Conservation (phyloP, 192 early-diverging fungal species). For the Linnemannia elongata region DNA sequence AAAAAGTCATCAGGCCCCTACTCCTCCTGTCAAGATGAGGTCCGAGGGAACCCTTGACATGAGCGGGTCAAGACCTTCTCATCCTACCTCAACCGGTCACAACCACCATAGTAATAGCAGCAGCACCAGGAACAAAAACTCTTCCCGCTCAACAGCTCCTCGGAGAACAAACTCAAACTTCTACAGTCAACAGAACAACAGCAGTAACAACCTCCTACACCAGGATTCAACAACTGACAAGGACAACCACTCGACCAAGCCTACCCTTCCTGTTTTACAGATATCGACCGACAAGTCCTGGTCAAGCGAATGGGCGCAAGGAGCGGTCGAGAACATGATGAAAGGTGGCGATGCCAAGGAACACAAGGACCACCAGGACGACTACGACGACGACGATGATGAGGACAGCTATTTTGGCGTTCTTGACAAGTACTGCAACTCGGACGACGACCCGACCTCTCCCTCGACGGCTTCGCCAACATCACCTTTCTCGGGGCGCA, state of each 20-base stretch:
- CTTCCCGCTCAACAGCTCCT: neutral
- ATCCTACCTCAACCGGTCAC: neutral
- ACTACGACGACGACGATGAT: neutral
- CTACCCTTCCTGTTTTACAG: neutral
- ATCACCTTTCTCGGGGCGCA: constrained; percentile 30
- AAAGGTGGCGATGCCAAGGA: neutral
- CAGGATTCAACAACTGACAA: neutral
- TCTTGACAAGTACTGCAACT: constrained; percentile 44
- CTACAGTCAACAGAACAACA: constrained; percentile 2
- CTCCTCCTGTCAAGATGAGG: constrained; percentile 1
- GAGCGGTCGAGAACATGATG: neutral
- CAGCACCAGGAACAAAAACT: neutral
- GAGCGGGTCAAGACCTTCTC: neutral
- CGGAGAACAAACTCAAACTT: neutral
- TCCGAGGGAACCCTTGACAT: neutral
- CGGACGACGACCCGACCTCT: constrained; percentile 37
- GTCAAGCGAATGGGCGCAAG: constrained; percentile 7
- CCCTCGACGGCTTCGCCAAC: constrained; percentile 47
- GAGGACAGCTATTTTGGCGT: constrained; percentile 46
- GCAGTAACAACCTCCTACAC: neutral
- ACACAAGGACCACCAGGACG: neutral
- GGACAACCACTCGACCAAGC: neutral
- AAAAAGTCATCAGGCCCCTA: neutral
- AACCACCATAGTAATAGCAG: neutral
- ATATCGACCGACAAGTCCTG: constrained; percentile 7